These are phyloP conservation scores for Trametes meyenii DNA, from an alignment of 768 basidiomycete species.

Conservation along the genomic window DNA sequence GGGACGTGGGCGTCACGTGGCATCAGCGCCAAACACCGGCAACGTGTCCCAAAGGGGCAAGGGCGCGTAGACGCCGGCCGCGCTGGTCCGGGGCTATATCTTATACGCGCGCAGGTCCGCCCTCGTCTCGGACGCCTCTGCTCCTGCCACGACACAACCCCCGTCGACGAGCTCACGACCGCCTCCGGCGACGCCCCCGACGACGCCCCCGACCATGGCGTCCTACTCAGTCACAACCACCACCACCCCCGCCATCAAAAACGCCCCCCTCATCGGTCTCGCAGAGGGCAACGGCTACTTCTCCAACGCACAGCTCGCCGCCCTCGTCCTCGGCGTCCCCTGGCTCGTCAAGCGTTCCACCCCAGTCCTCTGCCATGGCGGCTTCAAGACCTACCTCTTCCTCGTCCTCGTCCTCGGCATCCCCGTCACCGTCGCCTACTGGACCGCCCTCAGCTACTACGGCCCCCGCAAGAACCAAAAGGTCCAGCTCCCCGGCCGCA, in stretches of 20 bases:
- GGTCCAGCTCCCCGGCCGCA: constrained; percentile 79
- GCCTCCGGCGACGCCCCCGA: constrained; percentile 7
- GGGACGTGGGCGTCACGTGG: constrained; percentile 22
- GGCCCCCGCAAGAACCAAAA: constrained; percentile 85
- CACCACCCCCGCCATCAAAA: constrained; percentile 77
- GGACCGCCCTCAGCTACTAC: constrained; percentile 83
- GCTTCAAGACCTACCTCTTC: constrained; percentile 85
- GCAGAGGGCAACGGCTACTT: constrained; percentile 87
- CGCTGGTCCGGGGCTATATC: neutral
- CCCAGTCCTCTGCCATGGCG: constrained; percentile 82
- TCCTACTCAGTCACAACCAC: constrained; percentile 59
- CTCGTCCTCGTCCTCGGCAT: constrained; percentile 72
- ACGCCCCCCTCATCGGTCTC: constrained; percentile 79
- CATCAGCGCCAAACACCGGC: neutral
- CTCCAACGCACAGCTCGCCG: constrained; percentile 79
- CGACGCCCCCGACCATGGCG: constrained; percentile 37
- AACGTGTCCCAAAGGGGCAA: neutral
- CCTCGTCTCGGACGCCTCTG: neutral
- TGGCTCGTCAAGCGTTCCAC: constrained; percentile 81
- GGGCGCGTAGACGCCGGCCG: constrained; percentile 2
- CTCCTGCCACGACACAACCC: constrained; percentile 23
- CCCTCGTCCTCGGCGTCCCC: constrained; percentile 76
- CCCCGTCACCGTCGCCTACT: constrained; percentile 84
- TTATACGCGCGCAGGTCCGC: neutral
- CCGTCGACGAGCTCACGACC: constrained; percentile 1